phyloP scores from a whole-genome alignment of 345 rosid species.

The Gossypium mustelinum region DNA sequence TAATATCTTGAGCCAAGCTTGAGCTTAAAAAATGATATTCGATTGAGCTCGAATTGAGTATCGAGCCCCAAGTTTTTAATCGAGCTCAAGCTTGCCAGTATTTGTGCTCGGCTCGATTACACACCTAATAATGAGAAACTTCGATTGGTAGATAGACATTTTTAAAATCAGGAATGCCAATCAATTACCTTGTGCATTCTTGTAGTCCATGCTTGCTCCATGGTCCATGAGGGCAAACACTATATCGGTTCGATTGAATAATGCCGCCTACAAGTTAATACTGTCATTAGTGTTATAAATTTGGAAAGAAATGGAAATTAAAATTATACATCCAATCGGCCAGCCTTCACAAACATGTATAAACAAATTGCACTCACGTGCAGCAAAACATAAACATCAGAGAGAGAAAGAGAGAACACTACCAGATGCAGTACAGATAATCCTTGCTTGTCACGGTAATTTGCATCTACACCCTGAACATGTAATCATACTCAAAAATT shows the following conservation, averaged over 20 bases:
- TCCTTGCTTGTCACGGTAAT: conserved; percentile 85
- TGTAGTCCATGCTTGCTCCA: conserved; percentile 78
- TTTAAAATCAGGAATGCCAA: not conserved
- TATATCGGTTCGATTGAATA: conserved; percentile 79
- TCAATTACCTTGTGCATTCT: conserved; percentile 83
- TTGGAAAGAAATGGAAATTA: not conserved
- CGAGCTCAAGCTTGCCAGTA: too few relatives aligned
- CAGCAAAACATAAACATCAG: not conserved
- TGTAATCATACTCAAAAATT: conserved; percentile 16
- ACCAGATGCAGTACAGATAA: conserved; percentile 89
- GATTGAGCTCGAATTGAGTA: too few relatives aligned
- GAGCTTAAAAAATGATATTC: too few relatives aligned
- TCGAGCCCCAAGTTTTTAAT: too few relatives aligned
- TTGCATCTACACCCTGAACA: conserved; percentile 85
- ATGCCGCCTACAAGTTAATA: conserved; percentile 52
- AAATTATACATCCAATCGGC: not conserved
- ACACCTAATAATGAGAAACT: not conserved
- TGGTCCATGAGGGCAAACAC: conserved; percentile 69
- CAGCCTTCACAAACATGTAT: not conserved
- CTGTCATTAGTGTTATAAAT: conserved; percentile 18
- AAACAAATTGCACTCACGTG: not conserved
- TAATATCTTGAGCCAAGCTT: too few relatives aligned
- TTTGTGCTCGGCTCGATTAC: too few relatives aligned
- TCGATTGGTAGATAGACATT: not conserved
- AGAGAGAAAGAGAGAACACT: conserved; percentile 17